Base-by-base conservation (phyloP, 306 rosid species). In the Malus sieversii region DNA sequence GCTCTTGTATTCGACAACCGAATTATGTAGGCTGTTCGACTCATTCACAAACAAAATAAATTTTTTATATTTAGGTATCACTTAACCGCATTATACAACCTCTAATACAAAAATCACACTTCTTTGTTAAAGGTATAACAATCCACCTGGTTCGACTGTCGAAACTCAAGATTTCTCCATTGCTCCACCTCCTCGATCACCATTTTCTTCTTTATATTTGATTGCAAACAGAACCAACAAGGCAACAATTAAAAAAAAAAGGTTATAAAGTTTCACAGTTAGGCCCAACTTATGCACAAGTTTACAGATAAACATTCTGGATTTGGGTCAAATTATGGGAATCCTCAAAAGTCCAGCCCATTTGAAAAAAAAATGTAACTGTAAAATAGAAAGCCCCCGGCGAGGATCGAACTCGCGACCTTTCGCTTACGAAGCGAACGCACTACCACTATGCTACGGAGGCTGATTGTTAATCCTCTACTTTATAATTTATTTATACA, bases 401-500 rank as follows among this genome's bases (percentile, higher is more conserved):
- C 90, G 93, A 91, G 96, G 93, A 91, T 91, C 93, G 96, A 91
- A 91, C 96, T 87, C 96, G 87, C 93, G 91, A 91, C 96, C 96
- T 91, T 91, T 91, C 96, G 91, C 96, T 91, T 91, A 91, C 96
- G 96, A 91, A 91, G 96, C 92, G 93, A 91, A 91, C 96, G 96
- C 96, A 91, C 93, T 91, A 91, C 96, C 96, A 91, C 96, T 91
- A 91, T 91, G 96, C 96, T 91, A 91, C 93, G 91, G 91, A 91
- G 96, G 96, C 96, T 18, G 18, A 10, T 5, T 79, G 64, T 8
- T 60, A 46, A 0, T 6, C 0, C 0, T 6, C 0, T 7, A 0
- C n/a, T 14, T 25, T 15, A 9, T 5, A 62, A 13, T 0, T 0
- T 5, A 15, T 27, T 27, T 29, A 6, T 12, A 1, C 4, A 0